A percentile compares a stretch with the other conserved stretches of the same genome.
phyloP scores from a whole-genome alignment of 805 yeast species.

The Cyberlindnera samutprakarnensis region DNA sequence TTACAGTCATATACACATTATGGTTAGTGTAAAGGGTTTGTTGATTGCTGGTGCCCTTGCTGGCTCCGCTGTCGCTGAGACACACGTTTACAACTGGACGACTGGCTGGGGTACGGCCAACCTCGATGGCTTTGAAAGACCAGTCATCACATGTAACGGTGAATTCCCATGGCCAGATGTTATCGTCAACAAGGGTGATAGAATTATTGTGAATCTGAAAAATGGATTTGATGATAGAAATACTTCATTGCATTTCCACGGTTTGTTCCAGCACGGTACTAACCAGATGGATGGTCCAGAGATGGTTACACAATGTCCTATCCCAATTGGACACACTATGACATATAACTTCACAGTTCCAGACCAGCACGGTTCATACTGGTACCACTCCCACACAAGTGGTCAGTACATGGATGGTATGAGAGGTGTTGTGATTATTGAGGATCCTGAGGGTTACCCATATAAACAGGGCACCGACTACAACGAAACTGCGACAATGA shows the following conservation, averaged over 20 bases:
- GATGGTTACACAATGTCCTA: conserved; percentile 84
- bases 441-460: conserved; percentile 51
- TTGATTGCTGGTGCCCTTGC: conserved; percentile 4
- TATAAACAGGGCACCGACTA: conserved; percentile 42
- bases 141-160: conserved; percentile 38
- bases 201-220: conserved; percentile 60
- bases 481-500: conserved; percentile 69
- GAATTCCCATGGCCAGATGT: conserved; percentile 83
- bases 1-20: too few species aligned
- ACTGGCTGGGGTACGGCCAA: conserved; percentile 48
- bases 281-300: conserved; percentile 89
- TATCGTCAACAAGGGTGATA: conserved; percentile 72
- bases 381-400: conserved; percentile 94
- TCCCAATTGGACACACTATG: conserved; percentile 67
- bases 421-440: conserved; percentile 71
- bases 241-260: conserved; percentile 79
- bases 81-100: conserved; percentile 59
- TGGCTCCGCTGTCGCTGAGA: conserved; percentile 19
- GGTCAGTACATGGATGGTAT: conserved; percentile 94
- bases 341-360: conserved; percentile 84
- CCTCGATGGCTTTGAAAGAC: conserved; percentile 33
- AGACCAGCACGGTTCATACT: conserved; percentile 78
- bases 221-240: conserved; percentile 64
- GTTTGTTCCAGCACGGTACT: conserved; percentile 70
- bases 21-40: conserved; percentile 7